A percentile compares a stretch with the other conserved stretches of the same genome.
Conservation (phyloP, 2,329 filamentous ascomycete genomes). For the Colletotrichum shisoi region DNA sequence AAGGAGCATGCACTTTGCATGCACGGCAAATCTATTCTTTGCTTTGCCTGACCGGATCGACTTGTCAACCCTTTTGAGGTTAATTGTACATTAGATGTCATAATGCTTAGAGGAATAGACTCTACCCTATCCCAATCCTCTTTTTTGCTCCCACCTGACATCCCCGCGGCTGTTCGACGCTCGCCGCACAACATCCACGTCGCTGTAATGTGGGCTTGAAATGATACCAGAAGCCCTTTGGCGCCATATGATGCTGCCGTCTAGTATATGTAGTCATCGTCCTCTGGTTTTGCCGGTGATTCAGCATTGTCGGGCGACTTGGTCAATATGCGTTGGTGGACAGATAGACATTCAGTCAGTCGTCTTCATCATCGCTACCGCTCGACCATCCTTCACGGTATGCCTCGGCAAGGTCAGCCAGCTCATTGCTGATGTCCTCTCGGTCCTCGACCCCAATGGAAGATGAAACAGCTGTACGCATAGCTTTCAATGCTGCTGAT, state of each 20-base stretch:
- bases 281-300: background rate
- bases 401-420: conserved; percentile 83
- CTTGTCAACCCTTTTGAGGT: background rate
- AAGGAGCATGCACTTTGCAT: conserved; percentile 17
- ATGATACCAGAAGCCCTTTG: background rate
- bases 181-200: too few relatives aligned
- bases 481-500: conserved; percentile 69
- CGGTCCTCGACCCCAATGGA: conserved; percentile 78
- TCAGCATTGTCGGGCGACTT: background rate
- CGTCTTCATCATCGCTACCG: conserved; percentile 75
- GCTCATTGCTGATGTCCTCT: conserved; percentile 80
- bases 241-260: background rate
- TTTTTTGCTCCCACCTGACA: background rate
- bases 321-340: too few relatives aligned
- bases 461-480: conserved; percentile 71
- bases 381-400: conserved; percentile 90
- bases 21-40: conserved; percentile 19
- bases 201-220: background rate
- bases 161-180: background rate
- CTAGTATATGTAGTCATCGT: background rate
- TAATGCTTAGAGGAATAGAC: conserved; percentile 20
- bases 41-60: background rate
- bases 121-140: background rate
- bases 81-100: conserved; percentile 27
- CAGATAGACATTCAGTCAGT: conserved; percentile 48